Percentiles rank a stretch among this genome's conserved stretches.
Evolutionary conservation across 2,329 filamentous ascomycete genomes (phyloP).

Genomic region (Ophiostoma perfectum): DNA sequence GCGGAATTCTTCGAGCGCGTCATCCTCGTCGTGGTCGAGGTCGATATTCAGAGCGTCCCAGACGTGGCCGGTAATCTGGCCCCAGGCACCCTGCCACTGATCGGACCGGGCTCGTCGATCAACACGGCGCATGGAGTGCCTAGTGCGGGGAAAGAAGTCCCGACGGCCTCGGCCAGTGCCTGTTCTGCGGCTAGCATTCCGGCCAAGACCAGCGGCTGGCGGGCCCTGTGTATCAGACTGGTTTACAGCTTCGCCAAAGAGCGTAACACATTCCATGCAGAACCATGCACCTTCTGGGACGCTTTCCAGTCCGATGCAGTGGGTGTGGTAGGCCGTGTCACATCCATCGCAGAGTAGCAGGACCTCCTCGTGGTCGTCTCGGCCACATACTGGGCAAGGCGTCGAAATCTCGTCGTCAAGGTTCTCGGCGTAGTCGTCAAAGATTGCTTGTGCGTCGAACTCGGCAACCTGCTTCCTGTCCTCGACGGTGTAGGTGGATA

Average conservation of each 20-base stretch:
- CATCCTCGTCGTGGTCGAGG: slow-evolving; percentile 77
- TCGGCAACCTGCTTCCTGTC: slow-evolving; percentile 88
- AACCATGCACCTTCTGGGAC: slow-evolving; percentile 81
- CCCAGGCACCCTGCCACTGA: slow-evolving; percentile 87
- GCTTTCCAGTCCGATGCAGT: slow-evolving; percentile 76
- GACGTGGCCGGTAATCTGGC: slow-evolving; percentile 54
- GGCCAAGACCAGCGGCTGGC: slow-evolving; percentile 27
- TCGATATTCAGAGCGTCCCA: slow-evolving; percentile 68
- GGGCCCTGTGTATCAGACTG: slow-evolving; percentile 30
- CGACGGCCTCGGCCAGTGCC: slow-evolving; percentile 26
- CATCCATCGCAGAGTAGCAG: slow-evolving; percentile 89
- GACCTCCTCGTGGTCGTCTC: slow-evolving; percentile 73
- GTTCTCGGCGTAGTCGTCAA: slow-evolving; percentile 67
- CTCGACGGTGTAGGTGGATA: slow-evolving; percentile 61
- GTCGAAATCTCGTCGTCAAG: slow-evolving; percentile 66
- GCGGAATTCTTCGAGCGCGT: slow-evolving; percentile 48
- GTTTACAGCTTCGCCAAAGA: slow-evolving; percentile 39
- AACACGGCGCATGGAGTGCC: slow-evolving; percentile 51
- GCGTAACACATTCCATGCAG: slow-evolving; percentile 71
- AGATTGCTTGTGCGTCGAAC: slow-evolving; percentile 69
- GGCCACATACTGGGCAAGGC: slow-evolving; percentile 80
- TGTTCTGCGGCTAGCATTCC: slow-evolving; percentile 1
- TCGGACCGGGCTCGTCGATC: slow-evolving; percentile 59
- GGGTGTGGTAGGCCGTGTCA: slow-evolving; percentile 82
- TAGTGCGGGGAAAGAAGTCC: slow-evolving; percentile 49